Conservation (phyloP, 371 early-diverging fungal genomes). For the Mortierella sp. region DNA sequence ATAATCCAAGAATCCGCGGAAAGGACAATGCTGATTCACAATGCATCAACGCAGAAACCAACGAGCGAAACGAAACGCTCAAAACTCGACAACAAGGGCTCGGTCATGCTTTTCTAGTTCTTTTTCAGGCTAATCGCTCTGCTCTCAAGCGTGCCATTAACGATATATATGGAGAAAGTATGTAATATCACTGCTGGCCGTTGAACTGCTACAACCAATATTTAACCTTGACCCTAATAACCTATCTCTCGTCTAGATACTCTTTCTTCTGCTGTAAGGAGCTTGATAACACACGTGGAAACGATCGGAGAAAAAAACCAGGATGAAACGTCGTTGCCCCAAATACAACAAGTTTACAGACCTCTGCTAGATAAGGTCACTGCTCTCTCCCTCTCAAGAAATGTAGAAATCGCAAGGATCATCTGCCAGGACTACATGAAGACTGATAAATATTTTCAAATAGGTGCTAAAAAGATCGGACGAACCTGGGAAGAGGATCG, state of each 20-base stretch:
- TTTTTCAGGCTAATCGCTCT: slow-evolving; percentile 40
- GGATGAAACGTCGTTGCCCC: neutral
- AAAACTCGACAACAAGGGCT: slow-evolving; percentile 15
- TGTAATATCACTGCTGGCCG: neutral
- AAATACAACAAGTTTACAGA: slow-evolving; percentile 26
- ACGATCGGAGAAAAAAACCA: neutral
- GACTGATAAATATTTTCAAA: neutral
- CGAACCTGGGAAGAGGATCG: slow-evolving; percentile 21
- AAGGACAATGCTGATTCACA: neutral
- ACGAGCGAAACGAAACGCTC: neutral
- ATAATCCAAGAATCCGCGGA: neutral
- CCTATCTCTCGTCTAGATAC: neutral
- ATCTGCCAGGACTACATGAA: no score
- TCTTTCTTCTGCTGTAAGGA: slow-evolving; percentile 15
- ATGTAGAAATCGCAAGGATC: neutral
- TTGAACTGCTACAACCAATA: neutral
- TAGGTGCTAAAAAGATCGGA: slow-evolving; percentile 43
- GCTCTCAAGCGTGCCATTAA: slow-evolving; percentile 25
- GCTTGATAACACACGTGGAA: slow-evolving; percentile 16
- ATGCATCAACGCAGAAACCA: neutral
- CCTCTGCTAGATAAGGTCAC: slow-evolving; percentile 41
- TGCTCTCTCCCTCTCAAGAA: neutral
- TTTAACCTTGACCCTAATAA: neutral
- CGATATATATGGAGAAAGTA: slow-evolving; percentile 27
- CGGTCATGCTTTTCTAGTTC: slow-evolving; percentile 32